Evolutionary conservation across 2,329 filamentous ascomycete genomes (phyloP), one percentile per base, ranked within the genome.

Genomic region (Ceratocystis papillata): DNA sequence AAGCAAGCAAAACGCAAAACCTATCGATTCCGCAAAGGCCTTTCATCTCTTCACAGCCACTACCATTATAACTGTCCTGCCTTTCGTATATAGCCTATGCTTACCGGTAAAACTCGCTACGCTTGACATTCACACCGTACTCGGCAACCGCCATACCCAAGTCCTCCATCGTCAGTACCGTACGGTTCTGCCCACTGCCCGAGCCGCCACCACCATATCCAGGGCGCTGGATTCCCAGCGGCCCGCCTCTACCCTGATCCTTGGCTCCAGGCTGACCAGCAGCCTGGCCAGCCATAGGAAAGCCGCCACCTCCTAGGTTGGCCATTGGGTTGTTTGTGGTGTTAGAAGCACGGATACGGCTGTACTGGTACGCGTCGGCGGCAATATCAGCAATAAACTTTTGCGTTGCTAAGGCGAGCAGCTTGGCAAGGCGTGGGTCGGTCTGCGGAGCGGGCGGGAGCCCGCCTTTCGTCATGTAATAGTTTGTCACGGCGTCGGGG

Each of bases 351-450:
- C 94, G 87, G 73, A 99, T 97, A 64, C 93, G 90, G 68, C 88
- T 91, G 80, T 96, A 97, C 77, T 99, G 94, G 76, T 99, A 99
- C 2, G 94, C 91, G 75, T 99, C 94, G 67, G 94, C 92, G 1
- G 94, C 94, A 70, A 99, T 90, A 75, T 99, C 94, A 67, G 94
- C 92, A 72, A 99, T 89, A 80, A 99, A 99, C 75, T 99, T 99
- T 74, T 99, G 94, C 0, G 94, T 96, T n/a, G 94, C 94, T 7
- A 99, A 88, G 1, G 94, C 93, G 55, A 99, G 87, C 2, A 99
- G 87, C 61, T 93, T 90, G 25, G 93, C 90, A 33, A 99, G 88
- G 67, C 92, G 90, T 22, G 87, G 87, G 72, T 96, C 90, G 64
- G 91, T 96, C 72, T 94, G 88, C 0, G 90, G 92, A 50, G 93